These are phyloP conservation scores for Thelonectria blattea DNA, from an alignment of 2,329 filamentous ascomycete species.

Conservation along the genomic window DNA sequence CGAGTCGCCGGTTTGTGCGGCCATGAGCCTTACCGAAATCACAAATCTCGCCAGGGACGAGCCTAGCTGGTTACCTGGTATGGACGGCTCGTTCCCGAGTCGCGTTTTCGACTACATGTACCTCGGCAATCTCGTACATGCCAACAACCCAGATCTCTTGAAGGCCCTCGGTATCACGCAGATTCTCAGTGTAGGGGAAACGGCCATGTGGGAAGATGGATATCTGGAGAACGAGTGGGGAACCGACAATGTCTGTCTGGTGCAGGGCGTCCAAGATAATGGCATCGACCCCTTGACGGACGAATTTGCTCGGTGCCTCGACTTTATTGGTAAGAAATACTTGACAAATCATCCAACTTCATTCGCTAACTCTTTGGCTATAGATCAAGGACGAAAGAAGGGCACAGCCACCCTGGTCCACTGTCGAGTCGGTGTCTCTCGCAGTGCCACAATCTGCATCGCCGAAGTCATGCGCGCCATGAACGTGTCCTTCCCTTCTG, in stretches of 20 bases:
- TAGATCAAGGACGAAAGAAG: slow-evolving; percentile 79
- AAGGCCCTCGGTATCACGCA: slow-evolving; percentile 81
- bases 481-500: slow-evolving; percentile 82
- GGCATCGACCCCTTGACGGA: slow-evolving; percentile 90
- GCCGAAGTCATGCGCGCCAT: slow-evolving; percentile 94
- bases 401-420: slow-evolving; percentile 91
- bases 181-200: slow-evolving; percentile 91
- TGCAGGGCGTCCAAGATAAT: slow-evolving; percentile 93
- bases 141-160: slow-evolving; percentile 89
- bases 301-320: slow-evolving; percentile 83
- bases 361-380: slow-evolving; percentile 16
- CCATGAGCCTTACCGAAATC: slow-evolving; percentile 59
- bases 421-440: slow-evolving; percentile 93
- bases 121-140: slow-evolving; percentile 89
- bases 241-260: slow-evolving; percentile 75
- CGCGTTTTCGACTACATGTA: slow-evolving; percentile 94
- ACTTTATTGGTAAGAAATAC: slow-evolving; percentile 80
- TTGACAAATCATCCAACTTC: background rate
- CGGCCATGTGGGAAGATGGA: slow-evolving; percentile 77
- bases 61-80: slow-evolving; percentile 79
- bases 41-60: slow-evolving; percentile 61
- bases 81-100: slow-evolving; percentile 92
- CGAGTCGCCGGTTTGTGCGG: slow-evolving; percentile 65
- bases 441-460: slow-evolving; percentile 96
- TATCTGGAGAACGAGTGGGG: slow-evolving; percentile 74